Evolutionary conservation across 2,329 filamentous ascomycete genomes (phyloP), one percentile per base, ranked within the genome.

Genomic region (Fusarium nelsonii): DNA sequence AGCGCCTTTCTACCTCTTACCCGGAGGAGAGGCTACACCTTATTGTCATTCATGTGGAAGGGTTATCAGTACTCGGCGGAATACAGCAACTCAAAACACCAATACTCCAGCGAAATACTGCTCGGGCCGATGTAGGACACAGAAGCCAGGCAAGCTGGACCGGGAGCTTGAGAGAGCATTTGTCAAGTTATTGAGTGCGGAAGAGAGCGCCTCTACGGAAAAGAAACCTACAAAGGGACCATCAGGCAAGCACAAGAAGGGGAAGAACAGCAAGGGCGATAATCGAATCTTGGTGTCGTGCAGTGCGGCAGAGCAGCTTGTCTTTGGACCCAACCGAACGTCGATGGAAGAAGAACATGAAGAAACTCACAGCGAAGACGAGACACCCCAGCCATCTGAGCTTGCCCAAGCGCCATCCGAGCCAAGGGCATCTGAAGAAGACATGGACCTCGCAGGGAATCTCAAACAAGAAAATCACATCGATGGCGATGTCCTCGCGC

Each of bases 41-140:
- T 89, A 89, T 73, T 88, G 86, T 68, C 83, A 84, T 63, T 83
- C 84, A 14, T 90, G 87, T 68, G 87, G 88, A 1, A 80, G 87
- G 40, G 81, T 87, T 4, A 87, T 88, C 39, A 82, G 83, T 67
- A 74, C 72, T 8, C 73, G 77, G 30, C 76, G 73, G 45, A 69
- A 76, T 41, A 76, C 71, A 18, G 71, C 75, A 2, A 68, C 71
- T 5, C 71, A 72, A 7, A 78, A 73, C 8, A 52, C 51, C 4
- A 62, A 49, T 9, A 68, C 66, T 12, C 64, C 73, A 3, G 59
- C 58, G 10, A 88, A 87, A 65, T 90, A 88, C 78, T 89, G 87
- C 77, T 89, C 87, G 0, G 78, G 82, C 45, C 78, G 84, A 37
- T 90, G 87, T 68, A 80, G 85, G 20, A 80, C 79, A 34, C 80